Base-by-base conservation (phyloP, 805 yeast genomes). In the Starmerella geochares region DNA sequence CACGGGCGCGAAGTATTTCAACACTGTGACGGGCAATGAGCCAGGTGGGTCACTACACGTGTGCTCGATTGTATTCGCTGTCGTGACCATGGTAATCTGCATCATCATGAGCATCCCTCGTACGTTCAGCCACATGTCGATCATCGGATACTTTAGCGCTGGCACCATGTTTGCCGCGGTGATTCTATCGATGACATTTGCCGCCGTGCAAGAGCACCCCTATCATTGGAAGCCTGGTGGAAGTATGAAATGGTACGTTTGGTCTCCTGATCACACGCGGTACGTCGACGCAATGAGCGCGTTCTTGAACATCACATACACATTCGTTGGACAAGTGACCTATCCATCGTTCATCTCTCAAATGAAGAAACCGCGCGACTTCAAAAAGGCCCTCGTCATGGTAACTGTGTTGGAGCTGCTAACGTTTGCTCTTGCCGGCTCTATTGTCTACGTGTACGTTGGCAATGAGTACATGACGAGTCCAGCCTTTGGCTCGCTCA, bases 251-350 rank as follows among this genome's bases (percentile, higher is more conserved):
- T 76, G 71, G 67, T 62, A 64, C 37, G 62, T 75, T 29, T 75
- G 78, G 74, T 79, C 83, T 1, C 69, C 51, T 10, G 51, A 67
- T 48, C 80, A 78, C 1, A 75, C 80, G n/a, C 68, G 74, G 3
- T 78, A 68, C 55, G 80, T 76, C 7, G 58, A 60, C 17, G 80
- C 69, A 1, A 76, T 78, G 81, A 62, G 70, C 35, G 82, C 82
- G 0, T 67, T 73, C 53, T 67, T 78, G 57, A 78, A 78, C 64
- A 78, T 78, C 56, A 77, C 76, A 21, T 78, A 77, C 62, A 77
- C 82, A 1, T 77, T 78, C 64, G 81, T 77, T 20, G 83, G 83
- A 3, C 83, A 78, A 62, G 74, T 78, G 61, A 75, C 79, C 4
- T 78, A 77, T 54, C 82, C 81, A 1, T 76, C 80, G 19, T 78